phyloP scores from a whole-genome alignment of 1,284 basidiomycete genomes.

The Calocybe gambosa region DNA sequence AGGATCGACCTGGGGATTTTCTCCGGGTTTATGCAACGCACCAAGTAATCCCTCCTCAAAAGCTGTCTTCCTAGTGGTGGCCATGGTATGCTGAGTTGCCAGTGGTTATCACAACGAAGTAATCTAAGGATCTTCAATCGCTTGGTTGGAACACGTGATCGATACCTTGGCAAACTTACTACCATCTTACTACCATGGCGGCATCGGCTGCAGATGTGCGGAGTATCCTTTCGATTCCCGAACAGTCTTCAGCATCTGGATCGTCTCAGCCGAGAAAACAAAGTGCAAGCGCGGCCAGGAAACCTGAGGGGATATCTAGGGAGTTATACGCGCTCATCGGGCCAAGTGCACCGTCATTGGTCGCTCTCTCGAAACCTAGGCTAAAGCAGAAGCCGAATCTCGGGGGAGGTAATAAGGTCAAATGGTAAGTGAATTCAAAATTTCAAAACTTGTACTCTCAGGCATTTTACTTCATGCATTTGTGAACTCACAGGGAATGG shows the following conservation, averaged over 20 bases:
- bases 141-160: background rate
- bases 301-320: conserved; percentile 87
- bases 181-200: conserved; percentile 38
- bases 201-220: conserved; percentile 77
- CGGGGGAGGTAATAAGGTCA: conserved; percentile 51
- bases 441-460: background rate
- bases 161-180: background rate
- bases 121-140: no score
- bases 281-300: conserved; percentile 36
- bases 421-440: conserved; percentile 43
- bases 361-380: conserved; percentile 71
- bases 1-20: conserved; percentile 84
- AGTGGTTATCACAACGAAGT: no score
- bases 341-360: conserved; percentile 80
- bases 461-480: background rate
- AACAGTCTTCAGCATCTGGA: conserved; percentile 31
- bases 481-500: conserved; percentile 63
- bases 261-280: conserved; percentile 39
- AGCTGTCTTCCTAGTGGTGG: conserved; percentile 55
- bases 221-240: conserved; percentile 66
- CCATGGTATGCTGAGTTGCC: no score
- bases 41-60: conserved; percentile 97
- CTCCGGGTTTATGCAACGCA: conserved; percentile 89
- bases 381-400: conserved; percentile 83
- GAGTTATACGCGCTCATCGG: conserved; percentile 95